phyloP scores from a whole-genome alignment of 2,329 filamentous ascomycete species.

The Pestalotiopsis fici region DNA sequence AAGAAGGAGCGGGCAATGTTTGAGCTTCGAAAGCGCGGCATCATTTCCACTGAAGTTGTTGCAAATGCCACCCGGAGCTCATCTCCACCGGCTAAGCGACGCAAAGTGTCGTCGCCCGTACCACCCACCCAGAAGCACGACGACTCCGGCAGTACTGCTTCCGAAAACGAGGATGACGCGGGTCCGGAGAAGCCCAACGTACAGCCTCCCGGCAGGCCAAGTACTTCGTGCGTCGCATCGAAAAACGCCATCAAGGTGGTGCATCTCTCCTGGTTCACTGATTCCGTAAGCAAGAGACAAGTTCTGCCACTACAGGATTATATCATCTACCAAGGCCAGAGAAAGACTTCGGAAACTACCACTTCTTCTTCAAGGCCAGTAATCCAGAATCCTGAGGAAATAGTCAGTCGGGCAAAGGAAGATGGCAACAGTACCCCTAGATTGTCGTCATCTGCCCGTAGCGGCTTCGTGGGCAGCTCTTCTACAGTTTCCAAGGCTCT shows the following conservation, averaged over 20 bases:
- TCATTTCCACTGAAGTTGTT: constrained; percentile 56
- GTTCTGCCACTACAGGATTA: constrained; percentile 53
- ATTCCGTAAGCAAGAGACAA: constrained; percentile 45
- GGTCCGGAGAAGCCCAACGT: constrained; percentile 3
- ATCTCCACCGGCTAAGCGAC: constrained; percentile 27
- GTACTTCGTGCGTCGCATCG: neutral
- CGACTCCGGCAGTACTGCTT: constrained; percentile 28
- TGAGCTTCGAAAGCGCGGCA: constrained; percentile 70
- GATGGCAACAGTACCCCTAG: constrained; percentile 10
- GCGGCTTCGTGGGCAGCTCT: constrained; percentile 7
- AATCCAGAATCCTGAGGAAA: constrained; percentile 20
- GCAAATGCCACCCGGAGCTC: neutral
- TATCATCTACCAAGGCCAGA: constrained; percentile 54
- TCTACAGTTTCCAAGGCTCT: constrained; percentile 18
- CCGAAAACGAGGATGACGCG: constrained; percentile 21
- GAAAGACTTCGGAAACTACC: constrained; percentile 17
- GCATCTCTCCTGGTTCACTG: constrained; percentile 59
- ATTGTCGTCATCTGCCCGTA: constrained; percentile 9
- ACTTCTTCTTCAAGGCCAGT: constrained; percentile 6
- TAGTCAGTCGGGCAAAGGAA: constrained; percentile 31
- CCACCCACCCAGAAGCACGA: constrained; percentile 6
- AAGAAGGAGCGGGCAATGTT: constrained; percentile 72
- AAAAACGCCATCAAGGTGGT: constrained; percentile 48
- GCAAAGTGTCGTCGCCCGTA: constrained; percentile 39
- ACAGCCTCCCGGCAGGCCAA: constrained; percentile 17